Evolutionary conservation across 2,329 filamentous ascomycete genomes (phyloP).

Genomic region (Pleoardoris graminearum): DNA sequence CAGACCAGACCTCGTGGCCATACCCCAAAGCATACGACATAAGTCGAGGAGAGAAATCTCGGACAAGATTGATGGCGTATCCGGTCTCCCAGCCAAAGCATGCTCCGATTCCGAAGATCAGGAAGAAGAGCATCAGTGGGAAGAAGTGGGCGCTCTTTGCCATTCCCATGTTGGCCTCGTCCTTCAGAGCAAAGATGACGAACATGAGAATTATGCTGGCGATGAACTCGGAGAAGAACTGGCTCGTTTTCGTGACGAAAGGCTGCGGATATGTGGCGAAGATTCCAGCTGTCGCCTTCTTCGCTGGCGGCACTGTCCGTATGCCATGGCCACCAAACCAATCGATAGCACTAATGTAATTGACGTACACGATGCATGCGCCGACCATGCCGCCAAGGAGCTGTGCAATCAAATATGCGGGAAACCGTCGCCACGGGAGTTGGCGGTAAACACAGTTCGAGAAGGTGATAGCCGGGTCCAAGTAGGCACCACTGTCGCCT

Average conservation of each 20-base stretch:
- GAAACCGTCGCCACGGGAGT: constrained; percentile 70
- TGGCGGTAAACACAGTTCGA: constrained; percentile 69
- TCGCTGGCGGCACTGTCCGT: constrained; percentile 62
- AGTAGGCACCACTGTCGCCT: constrained; percentile 67
- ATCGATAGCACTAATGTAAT: constrained; percentile 63
- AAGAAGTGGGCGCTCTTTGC: constrained; percentile 44
- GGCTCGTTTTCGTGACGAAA: constrained; percentile 67
- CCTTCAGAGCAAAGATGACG: constrained; percentile 70
- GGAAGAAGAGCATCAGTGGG: constrained; percentile 67
- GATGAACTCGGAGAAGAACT: constrained; percentile 74
- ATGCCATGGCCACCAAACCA: constrained; percentile 60
- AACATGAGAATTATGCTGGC: constrained; percentile 71
- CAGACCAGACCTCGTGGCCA: constrained; percentile 66
- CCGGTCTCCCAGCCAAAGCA: constrained; percentile 78
- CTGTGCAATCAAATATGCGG: constrained; percentile 68
- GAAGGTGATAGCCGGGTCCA: constrained; percentile 69
- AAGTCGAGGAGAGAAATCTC: constrained; percentile 71
- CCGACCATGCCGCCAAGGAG: constrained; percentile 68
- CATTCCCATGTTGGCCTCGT: constrained; percentile 51
- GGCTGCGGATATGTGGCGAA: constrained; percentile 73
- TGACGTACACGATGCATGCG: constrained; percentile 49
- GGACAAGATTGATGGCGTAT: constrained; percentile 73
- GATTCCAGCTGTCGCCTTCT: constrained; percentile 67
- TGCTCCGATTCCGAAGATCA: constrained; percentile 73
- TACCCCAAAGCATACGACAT: constrained; percentile 71